Base-by-base conservation (phyloP, 1,139 yeast species). In the Kodamaea suecica region DNA sequence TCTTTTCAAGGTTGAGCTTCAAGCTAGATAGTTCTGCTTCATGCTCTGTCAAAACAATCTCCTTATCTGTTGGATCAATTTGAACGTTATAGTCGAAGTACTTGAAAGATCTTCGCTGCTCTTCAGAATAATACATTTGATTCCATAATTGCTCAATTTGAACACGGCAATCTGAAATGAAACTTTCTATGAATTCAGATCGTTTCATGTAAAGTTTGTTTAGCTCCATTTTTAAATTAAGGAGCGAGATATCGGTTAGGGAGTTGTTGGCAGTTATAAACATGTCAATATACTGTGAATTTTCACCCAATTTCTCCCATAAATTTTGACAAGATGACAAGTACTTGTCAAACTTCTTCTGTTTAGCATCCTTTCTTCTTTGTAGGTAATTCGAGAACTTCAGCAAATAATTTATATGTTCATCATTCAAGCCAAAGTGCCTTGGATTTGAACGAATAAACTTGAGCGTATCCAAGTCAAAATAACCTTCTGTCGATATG, bases 141-240 rank as follows among this genome's bases (percentile, higher is more conserved):
- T 68, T 67, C 95, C 96, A 88, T 9, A 76, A 59, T 3, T 63
- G 66, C 30, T 67, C 70, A 10, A 90, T 79, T 37, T 76, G 76
- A 2, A 49, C 49, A 50, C 90, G 69, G 1, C 85, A 67, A 32
- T 78, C 83, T 10, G 63, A 53, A 10, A 90, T 82, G 42, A 90
- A 80, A 15, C 75, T 76, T 37, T 83, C 82, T 24, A 88, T 76
- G 43, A 73, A 74, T 39, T 77, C 73, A 12, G 78, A 70, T 46
- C 94, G 76, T 55, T 78, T 76, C 17, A 66, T 62, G 35, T 74
- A 68, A 24, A 90, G 65, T 38, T 84, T 69, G 17, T 66, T 66
- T 31, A 82, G 57, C 49, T 87, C 92, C 27, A 49, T 47, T 40
- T 76, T 72, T 43, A 78, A 74, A 30, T 61, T 59, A 29, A 56